Evolutionary conservation across 2,329 filamentous ascomycete genomes (phyloP), one percentile per base, ranked within the genome.

Genomic region (Phaeosphaeria sp.): DNA sequence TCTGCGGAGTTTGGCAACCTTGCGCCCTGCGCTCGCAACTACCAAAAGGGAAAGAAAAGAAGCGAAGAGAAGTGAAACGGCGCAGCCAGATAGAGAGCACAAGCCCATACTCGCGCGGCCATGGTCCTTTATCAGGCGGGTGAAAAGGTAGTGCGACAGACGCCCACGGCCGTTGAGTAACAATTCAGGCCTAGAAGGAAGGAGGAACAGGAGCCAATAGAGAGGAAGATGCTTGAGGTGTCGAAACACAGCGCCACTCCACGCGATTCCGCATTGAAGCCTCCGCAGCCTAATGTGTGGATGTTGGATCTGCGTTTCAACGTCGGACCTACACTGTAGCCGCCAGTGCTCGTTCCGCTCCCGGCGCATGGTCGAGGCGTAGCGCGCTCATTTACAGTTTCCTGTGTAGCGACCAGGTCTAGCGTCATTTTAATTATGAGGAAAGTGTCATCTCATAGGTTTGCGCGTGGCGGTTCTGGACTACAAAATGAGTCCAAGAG

Each of bases 161-260:
- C 64, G 66, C 66, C 58, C 58, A 49, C 54, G 52, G 62, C 60
- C 51, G 55, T 62, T 58, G 64, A 52, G 33, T 59, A 59, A 61
- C 54, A 55, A 64, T 51, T 53, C 58, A 55, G 64, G 56, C 61
- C 59, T 57, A 65, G 63, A 68, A 55, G 58, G 55, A 59, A 66
- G 71, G 67, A 67, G 52, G 50, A 52, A 69, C 66, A 55, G 59
- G 59, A 73, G 64, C 74, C 74, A 77, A 77, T 77, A 58, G 65
- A 72, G 64, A 62, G 50, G 46, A 53, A 54, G 58, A 62, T 58
- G 55, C 54, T 54, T 54, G 47, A 60, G 58, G 61, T 56, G 57
- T 69, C 73, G 72, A 76, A 77, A 76, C 74, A 60, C 64, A 65
- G 67, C 67, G 69, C 72, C 68, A 74, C 68, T 59, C 59, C 66